These are phyloP conservation scores for Lathyrus aphaca DNA, from an alignment of 306 rosid genomes.

Conservation along the genomic window DNA sequence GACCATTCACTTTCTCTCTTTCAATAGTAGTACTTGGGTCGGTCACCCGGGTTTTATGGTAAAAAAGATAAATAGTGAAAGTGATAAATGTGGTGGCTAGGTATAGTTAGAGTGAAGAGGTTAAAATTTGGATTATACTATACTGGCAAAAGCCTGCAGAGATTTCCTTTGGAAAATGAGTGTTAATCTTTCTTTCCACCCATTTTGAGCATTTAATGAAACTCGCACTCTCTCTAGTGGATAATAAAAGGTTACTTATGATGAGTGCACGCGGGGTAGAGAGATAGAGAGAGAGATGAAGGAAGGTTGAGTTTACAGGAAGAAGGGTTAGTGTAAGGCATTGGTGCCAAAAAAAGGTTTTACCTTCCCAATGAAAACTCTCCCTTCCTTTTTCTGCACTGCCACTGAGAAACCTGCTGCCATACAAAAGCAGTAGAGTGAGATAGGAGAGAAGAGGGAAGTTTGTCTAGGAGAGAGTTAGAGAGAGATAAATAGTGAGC, in stretches of 20 bases:
- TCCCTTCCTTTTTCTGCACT: conserved; percentile 67
- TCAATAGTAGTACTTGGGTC: conserved; percentile 23
- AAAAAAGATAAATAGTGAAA: conserved; percentile 56
- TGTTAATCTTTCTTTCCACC: conserved; percentile 24
- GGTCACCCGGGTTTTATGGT: conserved; percentile 91
- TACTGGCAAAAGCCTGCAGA: conserved; percentile 50
- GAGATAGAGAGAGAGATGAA: conserved; percentile 13
- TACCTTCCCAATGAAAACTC: conserved; percentile 99
- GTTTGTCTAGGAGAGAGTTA: not conserved
- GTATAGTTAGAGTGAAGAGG: conserved; percentile 34
- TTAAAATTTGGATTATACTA: conserved; percentile 11
- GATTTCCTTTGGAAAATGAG: conserved; percentile 48
- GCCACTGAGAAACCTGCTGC: conserved; percentile 71
- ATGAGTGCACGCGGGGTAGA: conserved; percentile 39
- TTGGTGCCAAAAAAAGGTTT: conserved; percentile 48
- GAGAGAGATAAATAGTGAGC: conserved; percentile 1
- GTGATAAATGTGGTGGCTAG: conserved; percentile 33
- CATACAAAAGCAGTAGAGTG: conserved; percentile 41
- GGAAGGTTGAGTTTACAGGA: conserved; percentile 22
- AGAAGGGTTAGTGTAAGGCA: conserved; percentile 34
- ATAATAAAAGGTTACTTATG: not conserved
- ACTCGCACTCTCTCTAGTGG: not conserved
- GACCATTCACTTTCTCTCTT: conserved; percentile 8
- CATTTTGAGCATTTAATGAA: conserved; percentile 30
- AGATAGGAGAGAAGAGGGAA: conserved; percentile 3